Conservation (phyloP, 176 grass and related monocot genomes). For the Miscanthus lutarioriparius region DNA sequence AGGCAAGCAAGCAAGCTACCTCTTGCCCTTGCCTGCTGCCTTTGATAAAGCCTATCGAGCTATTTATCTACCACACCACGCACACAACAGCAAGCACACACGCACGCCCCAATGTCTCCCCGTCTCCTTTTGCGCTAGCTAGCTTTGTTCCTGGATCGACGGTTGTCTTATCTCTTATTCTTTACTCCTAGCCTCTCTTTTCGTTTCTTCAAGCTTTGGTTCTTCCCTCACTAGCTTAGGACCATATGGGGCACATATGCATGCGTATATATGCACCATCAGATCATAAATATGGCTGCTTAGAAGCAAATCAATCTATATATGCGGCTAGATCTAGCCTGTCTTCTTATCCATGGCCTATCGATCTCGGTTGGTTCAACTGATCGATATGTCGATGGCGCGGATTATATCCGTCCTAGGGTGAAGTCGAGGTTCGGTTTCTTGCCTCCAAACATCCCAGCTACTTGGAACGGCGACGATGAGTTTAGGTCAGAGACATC, state of each 20-base stretch:
- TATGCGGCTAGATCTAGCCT: not conserved
- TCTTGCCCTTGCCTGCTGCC: constrained; percentile 35
- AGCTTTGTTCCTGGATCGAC: constrained; percentile 56
- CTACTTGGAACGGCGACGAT: constrained; percentile 35
- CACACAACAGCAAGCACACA: constrained; percentile 27
- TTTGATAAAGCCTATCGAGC: constrained; percentile 59
- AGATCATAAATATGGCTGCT: constrained; percentile 22
- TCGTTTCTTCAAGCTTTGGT: constrained; percentile 30
- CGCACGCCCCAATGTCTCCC: constrained; percentile 52
- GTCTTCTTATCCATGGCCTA: not conserved
- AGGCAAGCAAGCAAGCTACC: constrained; percentile 34
- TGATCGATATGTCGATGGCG: not conserved
- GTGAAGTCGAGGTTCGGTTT: constrained; percentile 87
- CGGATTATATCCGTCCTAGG: constrained; percentile 53
- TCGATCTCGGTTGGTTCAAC: not conserved
- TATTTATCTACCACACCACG: constrained; percentile 18
- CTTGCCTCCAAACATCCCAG: constrained; percentile 33
- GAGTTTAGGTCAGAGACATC: constrained; percentile 49
- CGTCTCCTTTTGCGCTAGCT: constrained; percentile 33
- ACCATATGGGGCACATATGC: constrained; percentile 11
- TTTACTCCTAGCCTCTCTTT: constrained; percentile 44
- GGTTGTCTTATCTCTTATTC: constrained; percentile 59
- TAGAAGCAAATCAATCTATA: not conserved
- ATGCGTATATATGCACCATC: constrained; percentile 13
- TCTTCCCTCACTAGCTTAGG: not conserved